Evolutionary conservation across 2,329 filamentous ascomycete species (phyloP).

Genomic region (Beauveria asiatica): DNA sequence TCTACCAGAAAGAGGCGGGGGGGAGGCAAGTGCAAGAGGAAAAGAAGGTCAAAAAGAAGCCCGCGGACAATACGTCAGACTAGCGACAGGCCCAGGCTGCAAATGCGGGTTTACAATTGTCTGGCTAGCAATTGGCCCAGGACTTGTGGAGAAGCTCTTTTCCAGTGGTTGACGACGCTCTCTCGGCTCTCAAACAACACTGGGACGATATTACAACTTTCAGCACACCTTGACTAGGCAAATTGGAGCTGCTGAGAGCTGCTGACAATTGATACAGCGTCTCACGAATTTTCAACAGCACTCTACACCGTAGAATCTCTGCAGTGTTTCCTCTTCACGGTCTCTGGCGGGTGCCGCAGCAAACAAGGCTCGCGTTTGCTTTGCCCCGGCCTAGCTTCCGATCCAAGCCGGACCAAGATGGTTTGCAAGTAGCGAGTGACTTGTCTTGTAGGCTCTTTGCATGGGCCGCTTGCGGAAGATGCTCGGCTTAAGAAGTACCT

Average conservation of each 20-base stretch:
- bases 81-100: not conserved
- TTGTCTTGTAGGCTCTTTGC: not conserved
- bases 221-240: too few relatives aligned
- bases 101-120: constrained; percentile 12
- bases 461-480: constrained; percentile 1
- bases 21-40: constrained; percentile 19
- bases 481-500: constrained; percentile 11
- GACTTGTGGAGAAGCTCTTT: not conserved
- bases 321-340: too few relatives aligned
- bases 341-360: not conserved
- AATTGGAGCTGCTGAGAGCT: too few relatives aligned
- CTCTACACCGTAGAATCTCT: too few relatives aligned
- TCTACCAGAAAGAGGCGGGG: not conserved
- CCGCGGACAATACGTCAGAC: constrained; percentile 8
- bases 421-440: not conserved
- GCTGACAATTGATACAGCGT: too few relatives aligned
- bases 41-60: not conserved
- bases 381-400: not conserved
- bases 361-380: not conserved
- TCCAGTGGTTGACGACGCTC: not conserved
- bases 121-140: constrained; percentile 11
- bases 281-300: too few relatives aligned
- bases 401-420: not conserved
- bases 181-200: too few relatives aligned
- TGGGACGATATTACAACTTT: too few relatives aligned